Percentiles rank a stretch among this genome's conserved stretches.
These are phyloP conservation scores for Asclepias syriaca DNA, from an alignment of 257 asterid genomes.

Conservation along the genomic window DNA sequence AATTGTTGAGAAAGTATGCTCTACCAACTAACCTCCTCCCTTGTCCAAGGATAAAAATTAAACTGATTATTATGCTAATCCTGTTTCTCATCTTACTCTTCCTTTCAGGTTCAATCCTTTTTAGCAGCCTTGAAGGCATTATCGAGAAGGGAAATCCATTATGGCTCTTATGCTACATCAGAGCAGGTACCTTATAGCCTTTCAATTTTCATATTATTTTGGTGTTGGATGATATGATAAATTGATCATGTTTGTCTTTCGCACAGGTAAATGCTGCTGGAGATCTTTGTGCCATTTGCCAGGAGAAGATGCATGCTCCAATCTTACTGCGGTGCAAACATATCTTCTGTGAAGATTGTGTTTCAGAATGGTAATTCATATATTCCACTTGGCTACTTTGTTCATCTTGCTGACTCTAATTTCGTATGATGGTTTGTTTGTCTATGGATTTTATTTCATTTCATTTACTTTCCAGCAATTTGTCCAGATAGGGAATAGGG, in stretches of 20 bases:
- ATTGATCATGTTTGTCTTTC: neutral
- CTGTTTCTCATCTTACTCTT: conserved; percentile 7
- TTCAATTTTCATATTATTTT: neutral
- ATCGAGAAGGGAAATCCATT: conserved; percentile 63
- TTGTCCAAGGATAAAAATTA: conserved; percentile 4
- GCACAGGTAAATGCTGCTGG: conserved; percentile 58
- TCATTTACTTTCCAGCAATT: neutral
- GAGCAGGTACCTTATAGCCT: conserved; percentile 54
- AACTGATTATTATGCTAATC: neutral
- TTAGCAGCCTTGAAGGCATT: conserved; percentile 66
- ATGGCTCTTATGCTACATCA: conserved; percentile 70
- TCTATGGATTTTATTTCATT: neutral
- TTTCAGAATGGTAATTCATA: conserved; percentile 57
- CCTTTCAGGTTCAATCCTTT: conserved; percentile 57
- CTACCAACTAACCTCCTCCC: neutral
- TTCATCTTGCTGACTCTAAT: neutral
- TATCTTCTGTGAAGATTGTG: conserved; percentile 73
- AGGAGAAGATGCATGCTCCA: conserved; percentile 68
- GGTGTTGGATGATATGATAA: neutral
- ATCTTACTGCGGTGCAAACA: conserved; percentile 57
- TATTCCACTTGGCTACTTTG: neutral
- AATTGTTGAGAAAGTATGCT: conserved; percentile 68
- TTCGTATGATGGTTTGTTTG: neutral
- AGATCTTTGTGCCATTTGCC: conserved; percentile 73
- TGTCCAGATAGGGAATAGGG: neutral